phyloP scores from a whole-genome alignment of 2,329 filamentous ascomycete species.

The Clonostachys sp. region DNA sequence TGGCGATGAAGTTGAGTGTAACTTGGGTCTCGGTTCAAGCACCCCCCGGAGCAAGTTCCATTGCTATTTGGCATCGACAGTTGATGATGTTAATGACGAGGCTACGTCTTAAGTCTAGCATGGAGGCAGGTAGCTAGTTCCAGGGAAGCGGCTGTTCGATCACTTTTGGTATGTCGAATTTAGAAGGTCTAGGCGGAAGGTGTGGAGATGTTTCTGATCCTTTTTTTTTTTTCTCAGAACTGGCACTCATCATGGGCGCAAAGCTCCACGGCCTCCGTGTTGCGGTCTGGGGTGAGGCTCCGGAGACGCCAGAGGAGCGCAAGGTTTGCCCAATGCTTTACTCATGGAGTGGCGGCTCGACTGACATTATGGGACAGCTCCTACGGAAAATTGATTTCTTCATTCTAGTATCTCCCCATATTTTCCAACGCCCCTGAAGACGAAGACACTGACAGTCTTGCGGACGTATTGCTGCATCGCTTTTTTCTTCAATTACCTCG shows the following conservation, averaged over 20 bases:
- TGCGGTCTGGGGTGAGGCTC: constrained; percentile 8
- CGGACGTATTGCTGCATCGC: constrained; percentile 9
- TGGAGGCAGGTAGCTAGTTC: too few relatives aligned
- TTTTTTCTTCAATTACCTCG: constrained; percentile 9
- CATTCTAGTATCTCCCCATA: constrained; percentile 2
- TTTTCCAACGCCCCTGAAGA: not conserved
- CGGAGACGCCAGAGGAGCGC: constrained; percentile 6
- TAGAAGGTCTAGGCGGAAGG: too few relatives aligned
- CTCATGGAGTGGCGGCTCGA: not conserved
- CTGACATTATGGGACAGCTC: not conserved
- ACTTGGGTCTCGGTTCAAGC: too few relatives aligned
- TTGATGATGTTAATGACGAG: not conserved
- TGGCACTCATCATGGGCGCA: constrained; percentile 1
- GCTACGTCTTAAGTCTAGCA: too few relatives aligned
- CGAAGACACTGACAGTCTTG: not conserved
- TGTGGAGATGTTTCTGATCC: too few relatives aligned
- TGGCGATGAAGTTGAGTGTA: too few relatives aligned
- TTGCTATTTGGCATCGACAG: not conserved
- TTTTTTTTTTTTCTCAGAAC: too few relatives aligned
- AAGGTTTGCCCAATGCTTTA: not conserved
- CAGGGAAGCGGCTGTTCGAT: too few relatives aligned
- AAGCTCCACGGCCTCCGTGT: constrained; percentile 6
- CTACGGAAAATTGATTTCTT: constrained; percentile 4
- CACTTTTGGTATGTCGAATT: too few relatives aligned
- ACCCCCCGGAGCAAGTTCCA: too few relatives aligned